Evolutionary conservation across 2,329 filamentous ascomycete genomes (phyloP).

Genomic region (Neonectria hederae): DNA sequence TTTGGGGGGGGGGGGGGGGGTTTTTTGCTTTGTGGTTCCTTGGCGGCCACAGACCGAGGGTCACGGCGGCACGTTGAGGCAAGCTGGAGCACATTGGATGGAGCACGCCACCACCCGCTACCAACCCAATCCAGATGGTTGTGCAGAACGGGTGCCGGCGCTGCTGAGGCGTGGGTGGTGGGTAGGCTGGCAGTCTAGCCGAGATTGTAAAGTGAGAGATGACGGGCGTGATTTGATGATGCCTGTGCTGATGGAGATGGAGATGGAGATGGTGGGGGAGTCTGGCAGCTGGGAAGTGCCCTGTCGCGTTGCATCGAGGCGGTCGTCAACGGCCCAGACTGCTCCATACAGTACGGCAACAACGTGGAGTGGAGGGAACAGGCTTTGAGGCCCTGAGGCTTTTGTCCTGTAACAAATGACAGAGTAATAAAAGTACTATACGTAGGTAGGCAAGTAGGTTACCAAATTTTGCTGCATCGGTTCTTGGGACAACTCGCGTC

Average conservation of each 20-base stretch:
- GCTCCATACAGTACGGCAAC: background rate
- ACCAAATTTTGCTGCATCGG: background rate
- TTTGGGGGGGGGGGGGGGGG: no score
- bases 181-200: constrained; percentile 9
- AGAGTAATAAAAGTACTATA: no score
- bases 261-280: background rate
- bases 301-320: background rate
- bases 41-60: constrained; percentile 1
- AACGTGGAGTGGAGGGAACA: background rate
- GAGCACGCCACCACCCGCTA: constrained; percentile 28
- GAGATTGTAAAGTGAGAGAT: constrained; percentile 23
- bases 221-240: constrained; percentile 14
- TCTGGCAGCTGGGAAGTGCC: background rate
- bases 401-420: background rate
- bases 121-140: constrained; percentile 31
- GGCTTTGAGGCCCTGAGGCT: background rate
- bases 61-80: constrained; percentile 22
- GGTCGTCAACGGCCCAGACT: background rate
- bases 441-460: no score
- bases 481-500: background rate
- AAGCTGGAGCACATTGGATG: background rate
- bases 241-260: constrained; percentile 1
- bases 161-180: constrained; percentile 3
- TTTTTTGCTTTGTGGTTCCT: constrained; percentile 1
- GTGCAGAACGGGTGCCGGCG: constrained; percentile 33